Conservation (phyloP, 1,284 basidiomycete species). For the Leccinum variabile region DNA sequence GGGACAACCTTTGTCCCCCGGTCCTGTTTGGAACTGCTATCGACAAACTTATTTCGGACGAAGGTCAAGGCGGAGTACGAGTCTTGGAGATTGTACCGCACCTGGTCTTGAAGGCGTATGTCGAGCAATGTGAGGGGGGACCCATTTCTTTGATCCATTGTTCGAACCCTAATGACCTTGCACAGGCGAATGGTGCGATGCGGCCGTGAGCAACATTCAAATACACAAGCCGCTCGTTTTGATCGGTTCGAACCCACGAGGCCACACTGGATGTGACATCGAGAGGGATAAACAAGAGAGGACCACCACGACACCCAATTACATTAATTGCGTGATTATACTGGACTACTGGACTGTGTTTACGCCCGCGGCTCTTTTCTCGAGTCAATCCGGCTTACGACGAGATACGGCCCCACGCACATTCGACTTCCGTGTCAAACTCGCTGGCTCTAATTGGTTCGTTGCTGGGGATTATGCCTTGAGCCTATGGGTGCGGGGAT, state of each 20-base stretch:
- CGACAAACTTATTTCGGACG: too few relatives aligned
- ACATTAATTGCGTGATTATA: constrained; percentile 20
- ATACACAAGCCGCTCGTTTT: constrained; percentile 33
- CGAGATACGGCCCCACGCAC: background rate
- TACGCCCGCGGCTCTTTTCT: constrained; percentile 31
- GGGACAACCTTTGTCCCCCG: too few relatives aligned
- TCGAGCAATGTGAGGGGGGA: too few relatives aligned
- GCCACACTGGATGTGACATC: constrained; percentile 29
- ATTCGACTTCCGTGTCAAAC: constrained; percentile 25
- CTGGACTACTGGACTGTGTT: constrained; percentile 26
- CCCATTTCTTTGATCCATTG: too few relatives aligned
- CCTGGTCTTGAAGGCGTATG: too few relatives aligned
- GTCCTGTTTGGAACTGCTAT: too few relatives aligned
- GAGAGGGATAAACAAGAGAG: constrained; percentile 28
- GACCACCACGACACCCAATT: constrained; percentile 27
- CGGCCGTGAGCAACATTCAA: constrained; percentile 23
- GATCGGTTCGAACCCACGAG: constrained; percentile 15
- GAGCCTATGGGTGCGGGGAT: constrained; percentile 26
- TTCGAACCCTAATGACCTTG: too few relatives aligned
- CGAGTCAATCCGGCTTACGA: constrained; percentile 29
- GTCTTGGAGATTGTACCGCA: too few relatives aligned
- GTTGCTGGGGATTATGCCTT: constrained; percentile 26
- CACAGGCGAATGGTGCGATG: constrained; percentile 32
- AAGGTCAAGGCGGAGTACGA: too few relatives aligned
- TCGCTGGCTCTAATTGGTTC: constrained; percentile 19